These are phyloP conservation scores for Aureobasidium vineae DNA, from an alignment of 2,329 filamentous ascomycete species.

Conservation along the genomic window DNA sequence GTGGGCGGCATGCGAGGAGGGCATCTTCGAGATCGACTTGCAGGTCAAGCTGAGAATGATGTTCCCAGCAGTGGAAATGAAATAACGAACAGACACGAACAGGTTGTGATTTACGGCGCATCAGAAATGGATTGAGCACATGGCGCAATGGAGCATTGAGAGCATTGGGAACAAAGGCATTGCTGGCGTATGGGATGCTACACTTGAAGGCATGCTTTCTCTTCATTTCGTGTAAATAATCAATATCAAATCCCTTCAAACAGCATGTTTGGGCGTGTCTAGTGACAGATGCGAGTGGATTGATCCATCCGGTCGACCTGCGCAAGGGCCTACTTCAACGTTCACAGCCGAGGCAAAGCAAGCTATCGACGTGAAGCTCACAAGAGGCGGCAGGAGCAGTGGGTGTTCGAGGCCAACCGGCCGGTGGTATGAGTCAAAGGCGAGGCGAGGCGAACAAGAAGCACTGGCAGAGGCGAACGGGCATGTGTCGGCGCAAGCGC, in stretches of 20 bases:
- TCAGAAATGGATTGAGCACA: neutral
- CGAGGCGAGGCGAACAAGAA: neutral
- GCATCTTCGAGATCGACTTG: slow-evolving; percentile 71
- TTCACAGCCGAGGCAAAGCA: neutral
- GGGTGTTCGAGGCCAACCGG: neutral
- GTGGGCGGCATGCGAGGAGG: slow-evolving; percentile 59
- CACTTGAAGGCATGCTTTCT: slow-evolving; percentile 1
- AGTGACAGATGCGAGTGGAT: neutral
- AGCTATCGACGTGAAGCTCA: neutral
- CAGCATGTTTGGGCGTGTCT: neutral
- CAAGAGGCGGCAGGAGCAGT: neutral
- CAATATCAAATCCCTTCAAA: neutral
- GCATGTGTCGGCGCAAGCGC: slow-evolving; percentile 12
- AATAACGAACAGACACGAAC: slow-evolving; percentile 31
- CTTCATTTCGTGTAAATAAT: neutral
- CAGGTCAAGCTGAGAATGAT: slow-evolving; percentile 61
- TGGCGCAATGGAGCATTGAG: neutral
- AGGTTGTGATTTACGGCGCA: neutral
- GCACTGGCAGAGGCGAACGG: slow-evolving; percentile 20
- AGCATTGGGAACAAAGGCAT: slow-evolving; percentile 11
- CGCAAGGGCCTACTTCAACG: neutral
- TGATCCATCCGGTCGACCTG: neutral
- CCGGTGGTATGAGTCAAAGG: neutral
- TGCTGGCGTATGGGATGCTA: slow-evolving; percentile 5
- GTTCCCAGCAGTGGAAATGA: slow-evolving; percentile 43